These are phyloP conservation scores for Globisporangium mamillatum DNA, from an alignment of 352 stramenopile species.

Conservation along the genomic window DNA sequence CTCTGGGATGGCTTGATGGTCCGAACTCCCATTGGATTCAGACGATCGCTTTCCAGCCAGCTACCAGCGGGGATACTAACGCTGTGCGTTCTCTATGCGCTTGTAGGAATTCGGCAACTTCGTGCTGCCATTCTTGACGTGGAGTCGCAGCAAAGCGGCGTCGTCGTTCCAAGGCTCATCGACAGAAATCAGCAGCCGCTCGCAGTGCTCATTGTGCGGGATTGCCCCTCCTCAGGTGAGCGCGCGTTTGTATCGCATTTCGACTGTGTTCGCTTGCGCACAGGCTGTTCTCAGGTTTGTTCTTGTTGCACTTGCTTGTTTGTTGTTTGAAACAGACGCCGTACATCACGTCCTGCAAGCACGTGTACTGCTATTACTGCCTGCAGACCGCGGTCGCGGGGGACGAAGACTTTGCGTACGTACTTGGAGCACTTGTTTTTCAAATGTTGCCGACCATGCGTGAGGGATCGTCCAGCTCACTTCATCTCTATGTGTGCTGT, in stretches of 20 bases:
- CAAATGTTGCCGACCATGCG: too few relatives aligned
- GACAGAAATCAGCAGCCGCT: constrained; percentile 8
- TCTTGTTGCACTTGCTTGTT: not conserved
- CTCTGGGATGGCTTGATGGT: constrained; percentile 85
- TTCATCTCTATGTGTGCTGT: not conserved
- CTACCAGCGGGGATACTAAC: not conserved
- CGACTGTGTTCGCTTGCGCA: not conserved
- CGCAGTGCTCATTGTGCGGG: constrained; percentile 63
- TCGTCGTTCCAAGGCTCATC: constrained; percentile 14
- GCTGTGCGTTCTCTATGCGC: not conserved
- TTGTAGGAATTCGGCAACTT: constrained; percentile 80
- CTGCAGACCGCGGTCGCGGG: constrained; percentile 68
- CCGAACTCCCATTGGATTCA: not conserved
- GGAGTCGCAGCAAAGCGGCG: constrained; percentile 36
- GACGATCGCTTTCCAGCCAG: too few relatives aligned
- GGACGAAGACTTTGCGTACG: constrained; percentile 72
- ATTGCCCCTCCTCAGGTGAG: constrained; percentile 50
- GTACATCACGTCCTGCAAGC: constrained; percentile 87
- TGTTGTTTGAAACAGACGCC: constrained; percentile 42
- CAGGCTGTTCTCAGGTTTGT: not conserved
- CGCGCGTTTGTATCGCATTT: not conserved
- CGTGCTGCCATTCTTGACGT: constrained; percentile 68
- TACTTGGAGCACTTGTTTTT: constrained; percentile 3
- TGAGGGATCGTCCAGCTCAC: too few relatives aligned
- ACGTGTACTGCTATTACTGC: constrained; percentile 87